Evolutionary conservation across 768 basidiomycete species (phyloP), one percentile per base, ranked within the genome.

Genomic region (Termitomyces sp.): DNA sequence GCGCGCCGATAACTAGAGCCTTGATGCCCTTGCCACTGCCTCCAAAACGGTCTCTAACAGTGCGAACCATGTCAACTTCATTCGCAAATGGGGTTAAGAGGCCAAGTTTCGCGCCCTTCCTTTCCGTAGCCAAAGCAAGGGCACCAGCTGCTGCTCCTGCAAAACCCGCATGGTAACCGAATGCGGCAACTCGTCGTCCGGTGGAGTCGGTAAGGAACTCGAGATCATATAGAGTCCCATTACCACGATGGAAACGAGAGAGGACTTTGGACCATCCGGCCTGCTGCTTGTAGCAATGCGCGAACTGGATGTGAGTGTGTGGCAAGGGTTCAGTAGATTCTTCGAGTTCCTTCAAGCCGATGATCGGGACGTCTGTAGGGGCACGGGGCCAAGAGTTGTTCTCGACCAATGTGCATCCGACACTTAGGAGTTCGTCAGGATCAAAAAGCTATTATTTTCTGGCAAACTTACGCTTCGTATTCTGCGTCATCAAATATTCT

Each of bases 151-250:
- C 96, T 10, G 94, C 93, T 15, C 97, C 97, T n/a, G 96, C 94
- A 64, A 98, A 99, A 5, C 97, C 97, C 12, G 97, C 97, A 69
- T 98, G 91, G 75, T 88, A 99, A 7, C 97, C 97, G 65, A 99
- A 99, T 0, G 97, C 97, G 15, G 97, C 96, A 35, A 99, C 94
- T 44, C 97, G 88, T 28, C 96, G 81, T 14, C 95, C 93, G 38
- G 63, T 75, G 2, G 77, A 82, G 66, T 98, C 93, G 59, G 83
- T 88, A 59, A 98, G 78, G 74, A 98, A 99, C 72, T 99, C 97
- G 53, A 98, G 77, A 69, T 98, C 97, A 72, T 98, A 98, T 22
- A 98, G 75, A 12, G 84, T 87, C 30, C 94, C 96, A 21, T 79
- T 77, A 14, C 95, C 97, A 47, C 78, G 77, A 68, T 81, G 74